A percentile compares a stretch with the other conserved stretches of the same genome.
Conservation (phyloP, 2,329 filamentous ascomycete species). For the Diaporthe capsici region DNA sequence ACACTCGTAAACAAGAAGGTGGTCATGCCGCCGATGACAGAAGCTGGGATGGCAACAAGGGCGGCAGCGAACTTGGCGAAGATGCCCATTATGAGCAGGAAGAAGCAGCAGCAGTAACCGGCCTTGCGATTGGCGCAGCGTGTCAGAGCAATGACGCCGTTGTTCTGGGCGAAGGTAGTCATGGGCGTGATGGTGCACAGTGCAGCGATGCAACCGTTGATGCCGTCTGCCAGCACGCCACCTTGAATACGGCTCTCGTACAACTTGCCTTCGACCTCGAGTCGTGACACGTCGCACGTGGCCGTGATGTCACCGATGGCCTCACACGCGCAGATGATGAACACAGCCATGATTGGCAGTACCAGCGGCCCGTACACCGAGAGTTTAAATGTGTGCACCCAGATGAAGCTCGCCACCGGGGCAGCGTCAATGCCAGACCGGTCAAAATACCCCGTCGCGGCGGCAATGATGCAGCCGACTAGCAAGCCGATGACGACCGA, state of each 20-base stretch:
- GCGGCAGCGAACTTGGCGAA: slow-evolving; percentile 88
- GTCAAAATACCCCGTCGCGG: slow-evolving; percentile 84
- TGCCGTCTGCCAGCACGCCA: slow-evolving; percentile 81
- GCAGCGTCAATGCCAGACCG: slow-evolving; percentile 78
- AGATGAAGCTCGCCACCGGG: slow-evolving; percentile 81
- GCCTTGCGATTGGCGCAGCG: slow-evolving; percentile 85
- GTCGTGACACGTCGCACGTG: slow-evolving; percentile 83
- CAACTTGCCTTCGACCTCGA: slow-evolving; percentile 78
- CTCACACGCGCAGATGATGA: slow-evolving; percentile 82
- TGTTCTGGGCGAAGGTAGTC: slow-evolving; percentile 87
- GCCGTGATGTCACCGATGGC: slow-evolving; percentile 86
- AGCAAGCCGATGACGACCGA: slow-evolving; percentile 82
- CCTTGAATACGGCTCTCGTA: slow-evolving; percentile 86
- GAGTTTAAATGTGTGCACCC: slow-evolving; percentile 83
- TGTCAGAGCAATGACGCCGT: slow-evolving; percentile 86
- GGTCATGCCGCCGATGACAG: slow-evolving; percentile 80
- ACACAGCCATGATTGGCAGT: slow-evolving; percentile 77
- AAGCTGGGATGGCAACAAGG: slow-evolving; percentile 79
- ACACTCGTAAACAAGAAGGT: slow-evolving; percentile 86
- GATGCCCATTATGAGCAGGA: slow-evolving; percentile 84
- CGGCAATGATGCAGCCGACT: slow-evolving; percentile 83
- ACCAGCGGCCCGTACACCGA: slow-evolving; percentile 81
- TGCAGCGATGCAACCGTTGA: slow-evolving; percentile 81
- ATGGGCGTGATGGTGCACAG: slow-evolving; percentile 86
- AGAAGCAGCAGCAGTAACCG: slow-evolving; percentile 82